Percentiles rank a stretch among this genome's conserved stretches.
These are phyloP conservation scores for Ustilago esculenta DNA, from an alignment of 1,284 basidiomycete species.

Conservation along the genomic window DNA sequence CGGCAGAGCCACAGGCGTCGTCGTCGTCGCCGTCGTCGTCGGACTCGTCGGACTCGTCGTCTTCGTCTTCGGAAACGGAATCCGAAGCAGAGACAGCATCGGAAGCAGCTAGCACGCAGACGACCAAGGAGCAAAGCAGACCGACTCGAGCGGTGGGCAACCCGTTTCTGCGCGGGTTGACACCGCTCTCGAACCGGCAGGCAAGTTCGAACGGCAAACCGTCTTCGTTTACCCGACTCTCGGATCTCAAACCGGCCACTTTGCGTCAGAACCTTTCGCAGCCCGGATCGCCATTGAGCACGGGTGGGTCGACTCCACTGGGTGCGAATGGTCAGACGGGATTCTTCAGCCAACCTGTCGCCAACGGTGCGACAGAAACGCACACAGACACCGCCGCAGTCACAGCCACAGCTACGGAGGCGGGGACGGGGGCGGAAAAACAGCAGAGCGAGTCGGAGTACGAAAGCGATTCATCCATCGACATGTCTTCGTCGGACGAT, in stretches of 20 bases:
- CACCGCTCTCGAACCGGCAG: conserved; percentile 8
- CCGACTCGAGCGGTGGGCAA: too few relatives aligned
- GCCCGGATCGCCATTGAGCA: conserved; percentile 39
- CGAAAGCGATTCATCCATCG: conserved; percentile 9
- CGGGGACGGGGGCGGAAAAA: too few relatives aligned
- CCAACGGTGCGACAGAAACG: too few relatives aligned
- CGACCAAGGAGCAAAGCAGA: too few relatives aligned
- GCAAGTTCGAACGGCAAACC: conserved; percentile 19
- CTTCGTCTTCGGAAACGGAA: neutral
- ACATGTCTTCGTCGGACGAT: conserved; percentile 21
- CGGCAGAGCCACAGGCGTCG: too few relatives aligned
- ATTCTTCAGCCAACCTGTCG: conserved; percentile 19
- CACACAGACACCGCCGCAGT: too few relatives aligned
- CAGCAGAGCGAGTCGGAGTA: conserved; percentile 2
- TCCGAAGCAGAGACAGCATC: conserved; percentile 8
- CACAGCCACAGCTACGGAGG: too few relatives aligned
- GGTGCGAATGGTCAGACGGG: conserved; percentile 8
- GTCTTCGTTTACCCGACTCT: conserved; percentile 46
- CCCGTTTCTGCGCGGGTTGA: conserved; percentile 24
- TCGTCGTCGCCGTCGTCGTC: too few relatives aligned
- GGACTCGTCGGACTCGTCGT: too few relatives aligned
- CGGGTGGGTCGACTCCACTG: conserved; percentile 19
- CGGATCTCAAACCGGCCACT: conserved; percentile 49
- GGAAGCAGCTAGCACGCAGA: too few relatives aligned
- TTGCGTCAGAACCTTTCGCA: conserved; percentile 53